Evolutionary conservation across 768 basidiomycete genomes (phyloP).

Genomic region (Ramaria rubella): DNA sequence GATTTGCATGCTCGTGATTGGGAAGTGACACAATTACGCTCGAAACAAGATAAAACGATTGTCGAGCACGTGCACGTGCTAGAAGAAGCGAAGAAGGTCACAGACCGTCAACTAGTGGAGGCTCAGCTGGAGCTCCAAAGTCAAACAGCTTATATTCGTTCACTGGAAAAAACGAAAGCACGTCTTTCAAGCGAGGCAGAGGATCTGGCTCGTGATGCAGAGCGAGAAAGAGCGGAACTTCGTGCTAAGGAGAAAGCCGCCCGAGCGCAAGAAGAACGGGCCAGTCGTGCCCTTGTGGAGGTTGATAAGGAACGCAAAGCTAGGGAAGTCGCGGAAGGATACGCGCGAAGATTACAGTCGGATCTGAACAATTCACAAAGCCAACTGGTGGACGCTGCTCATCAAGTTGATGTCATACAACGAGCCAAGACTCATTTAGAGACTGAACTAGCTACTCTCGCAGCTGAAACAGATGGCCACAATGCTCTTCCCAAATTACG

Average conservation of each 20-base stretch:
- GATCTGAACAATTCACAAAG: conserved; percentile 51
- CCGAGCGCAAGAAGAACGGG: conserved; percentile 55
- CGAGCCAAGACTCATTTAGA: conserved; percentile 63
- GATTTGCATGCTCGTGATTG: conserved; percentile 79
- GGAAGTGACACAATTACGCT: conserved; percentile 80
- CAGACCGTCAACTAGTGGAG: conserved; percentile 82
- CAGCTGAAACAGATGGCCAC: conserved; percentile 48
- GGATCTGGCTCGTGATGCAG: conserved; percentile 69
- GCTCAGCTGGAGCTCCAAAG: conserved; percentile 73
- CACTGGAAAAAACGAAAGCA: conserved; percentile 76
- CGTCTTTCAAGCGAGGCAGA: conserved; percentile 75
- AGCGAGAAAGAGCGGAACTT: conserved; percentile 58
- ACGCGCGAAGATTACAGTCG: conserved; percentile 50
- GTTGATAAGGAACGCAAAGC: conserved; percentile 62
- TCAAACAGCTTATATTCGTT: conserved; percentile 69
- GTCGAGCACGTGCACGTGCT: conserved; percentile 96
- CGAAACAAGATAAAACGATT: conserved; percentile 93
- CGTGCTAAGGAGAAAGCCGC: conserved; percentile 64
- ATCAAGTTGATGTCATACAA: conserved; percentile 47
- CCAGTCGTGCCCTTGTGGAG: conserved; percentile 46
- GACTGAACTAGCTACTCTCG: conserved; percentile 57
- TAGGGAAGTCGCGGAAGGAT: conserved; percentile 60
- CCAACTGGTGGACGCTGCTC: conserved; percentile 49
- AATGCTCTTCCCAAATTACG: conserved; percentile 53
- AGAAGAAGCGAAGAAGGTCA: conserved; percentile 91